phyloP scores from a whole-genome alignment of 2,329 filamentous ascomycete species.

The Hymenoscyphus linearis region DNA sequence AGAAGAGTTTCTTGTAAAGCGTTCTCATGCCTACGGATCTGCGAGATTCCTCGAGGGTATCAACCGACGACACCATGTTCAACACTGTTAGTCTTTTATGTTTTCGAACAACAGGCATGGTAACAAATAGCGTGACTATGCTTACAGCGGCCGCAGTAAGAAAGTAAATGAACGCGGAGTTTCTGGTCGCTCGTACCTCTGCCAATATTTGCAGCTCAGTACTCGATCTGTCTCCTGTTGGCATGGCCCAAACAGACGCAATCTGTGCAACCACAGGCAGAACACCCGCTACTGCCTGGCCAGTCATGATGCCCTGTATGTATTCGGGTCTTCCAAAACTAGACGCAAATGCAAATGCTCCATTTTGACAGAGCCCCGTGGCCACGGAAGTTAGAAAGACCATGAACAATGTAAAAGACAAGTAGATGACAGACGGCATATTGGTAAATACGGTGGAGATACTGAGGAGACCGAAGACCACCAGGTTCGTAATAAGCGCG shows the following conservation, averaged over 20 bases:
- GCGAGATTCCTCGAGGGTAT: conserved; percentile 45
- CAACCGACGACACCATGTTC: conserved; percentile 46
- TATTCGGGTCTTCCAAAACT: conserved; percentile 84
- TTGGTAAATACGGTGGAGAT: conserved; percentile 69
- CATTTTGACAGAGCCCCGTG: conserved; percentile 85
- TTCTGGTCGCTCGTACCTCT: conserved; percentile 39
- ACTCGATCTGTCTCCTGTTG: conserved; percentile 36
- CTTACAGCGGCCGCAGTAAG: conserved; percentile 79
- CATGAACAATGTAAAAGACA: conserved; percentile 76
- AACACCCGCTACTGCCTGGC: conserved; percentile 88
- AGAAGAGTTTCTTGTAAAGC: conserved; percentile 73
- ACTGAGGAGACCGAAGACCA: conserved; percentile 71
- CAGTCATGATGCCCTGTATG: conserved; percentile 93
- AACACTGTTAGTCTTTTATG: conserved; percentile 49
- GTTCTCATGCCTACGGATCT: conserved; percentile 53
- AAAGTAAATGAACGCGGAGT: conserved; percentile 85
- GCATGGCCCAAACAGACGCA: conserved; percentile 66
- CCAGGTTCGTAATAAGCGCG: conserved; percentile 71
- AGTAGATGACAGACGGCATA: conserved; percentile 61
- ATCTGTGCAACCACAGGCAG: conserved; percentile 86
- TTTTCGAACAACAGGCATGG: conserved; percentile 65
- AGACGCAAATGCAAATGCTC: conserved; percentile 84
- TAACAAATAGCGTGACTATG: conserved; percentile 61
- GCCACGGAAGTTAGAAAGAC: conserved; percentile 75
- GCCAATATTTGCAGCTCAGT: background rate